phyloP scores from a whole-genome alignment of 305 asterid genomes.

The Solanum hybrid region DNA sequence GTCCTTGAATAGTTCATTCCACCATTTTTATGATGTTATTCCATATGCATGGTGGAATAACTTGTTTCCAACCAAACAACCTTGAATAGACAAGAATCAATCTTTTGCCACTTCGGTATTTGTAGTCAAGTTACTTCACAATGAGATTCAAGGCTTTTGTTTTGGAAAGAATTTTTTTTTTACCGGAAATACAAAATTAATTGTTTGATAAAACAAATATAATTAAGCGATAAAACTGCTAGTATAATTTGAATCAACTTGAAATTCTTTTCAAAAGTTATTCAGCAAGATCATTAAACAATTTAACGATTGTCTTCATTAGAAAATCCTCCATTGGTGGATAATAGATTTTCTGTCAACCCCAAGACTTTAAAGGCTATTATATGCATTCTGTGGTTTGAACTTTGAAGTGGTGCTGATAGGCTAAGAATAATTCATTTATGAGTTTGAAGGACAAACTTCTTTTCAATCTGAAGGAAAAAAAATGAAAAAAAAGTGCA shows the following conservation, averaged over 20 bases:
- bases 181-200: background rate
- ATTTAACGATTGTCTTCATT: background rate
- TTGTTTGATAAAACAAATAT: background rate
- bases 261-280: background rate
- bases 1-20: background rate
- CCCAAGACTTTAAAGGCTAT: background rate
- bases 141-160: background rate
- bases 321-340: background rate
- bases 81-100: background rate
- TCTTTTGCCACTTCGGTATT: background rate
- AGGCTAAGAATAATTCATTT: background rate
- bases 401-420: background rate
- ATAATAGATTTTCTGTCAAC: background rate
- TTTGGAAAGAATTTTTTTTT: background rate
- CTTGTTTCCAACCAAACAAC: background rate
- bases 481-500: background rate
- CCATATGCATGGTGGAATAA: accelerated
- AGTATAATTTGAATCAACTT: background rate
- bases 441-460: background rate
- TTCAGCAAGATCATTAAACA: background rate
- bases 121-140: background rate
- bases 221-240: background rate
- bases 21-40: background rate
- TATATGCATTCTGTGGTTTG: background rate
- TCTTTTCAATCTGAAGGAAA: background rate